Evolutionary conservation across 2,329 filamentous ascomycete genomes (phyloP).

Genomic region (Dactylella cylindrospora): DNA sequence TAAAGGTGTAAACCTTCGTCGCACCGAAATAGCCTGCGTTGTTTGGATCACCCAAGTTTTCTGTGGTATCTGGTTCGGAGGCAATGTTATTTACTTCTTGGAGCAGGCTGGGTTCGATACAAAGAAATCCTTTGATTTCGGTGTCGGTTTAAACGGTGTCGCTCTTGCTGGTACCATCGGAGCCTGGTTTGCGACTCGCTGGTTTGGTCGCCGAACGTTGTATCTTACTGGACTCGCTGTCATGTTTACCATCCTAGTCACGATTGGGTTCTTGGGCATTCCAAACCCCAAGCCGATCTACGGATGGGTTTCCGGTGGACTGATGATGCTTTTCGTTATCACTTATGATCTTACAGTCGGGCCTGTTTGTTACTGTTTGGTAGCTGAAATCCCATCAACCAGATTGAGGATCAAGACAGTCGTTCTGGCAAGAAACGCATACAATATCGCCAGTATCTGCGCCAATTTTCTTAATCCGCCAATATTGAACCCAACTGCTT

Average conservation of each 20-base stretch:
- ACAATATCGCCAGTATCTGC: conserved; percentile 58
- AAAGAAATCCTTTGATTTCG: conserved; percentile 50
- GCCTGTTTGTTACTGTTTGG: conserved; percentile 58
- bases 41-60: conserved; percentile 55
- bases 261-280: conserved; percentile 25
- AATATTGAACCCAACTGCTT: conserved; percentile 52
- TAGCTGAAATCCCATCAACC: conserved; percentile 60
- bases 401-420: conserved; percentile 61
- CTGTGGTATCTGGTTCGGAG: conserved; percentile 50
- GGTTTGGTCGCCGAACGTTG: conserved; percentile 58
- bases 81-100: conserved; percentile 55
- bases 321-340: conserved; percentile 54
- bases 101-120: conserved; percentile 53
- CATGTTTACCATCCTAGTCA: conserved; percentile 52
- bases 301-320: not conserved
- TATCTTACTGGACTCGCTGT: conserved; percentile 56
- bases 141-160: conserved; percentile 65
- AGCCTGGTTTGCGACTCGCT: conserved; percentile 58
- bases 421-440: conserved; percentile 57
- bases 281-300: conserved; percentile 44
- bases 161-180: conserved; percentile 58
- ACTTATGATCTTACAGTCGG: conserved; percentile 61
- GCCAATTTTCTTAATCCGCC: conserved; percentile 51
- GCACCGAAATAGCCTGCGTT: conserved; percentile 69
- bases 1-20: conserved; percentile 69